Base-by-base conservation (phyloP, 805 yeast species). In the Starmerella potacharoeniae region DNA sequence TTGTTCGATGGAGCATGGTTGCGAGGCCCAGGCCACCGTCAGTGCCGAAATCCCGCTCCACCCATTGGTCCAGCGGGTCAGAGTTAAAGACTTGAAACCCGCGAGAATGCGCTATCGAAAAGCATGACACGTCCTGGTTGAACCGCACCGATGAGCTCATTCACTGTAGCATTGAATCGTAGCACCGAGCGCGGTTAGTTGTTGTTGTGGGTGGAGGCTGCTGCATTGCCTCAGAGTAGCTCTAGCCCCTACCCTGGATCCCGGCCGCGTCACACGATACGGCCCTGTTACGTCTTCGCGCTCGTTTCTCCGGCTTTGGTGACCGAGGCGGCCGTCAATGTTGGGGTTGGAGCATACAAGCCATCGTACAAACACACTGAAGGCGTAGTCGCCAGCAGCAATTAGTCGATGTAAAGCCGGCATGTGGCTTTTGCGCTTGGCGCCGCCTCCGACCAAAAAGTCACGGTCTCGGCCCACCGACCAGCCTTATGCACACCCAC, bases 41-140 rank as follows among this genome's bases (percentile, higher is more conserved):
- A 14, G 53, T 28, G 28, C 63, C 64, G 51, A 69, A 69, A 51
- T 71, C 74, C 56, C 90, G 73, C 62, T 78, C 75, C 54, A 84
- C 90, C 58, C 89, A 73, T 57, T 80, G 69, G 57, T 84, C 93
- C 72, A 90, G 75, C 4, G 98, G 97, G 65, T 87, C 90, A 3
- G 95, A 78, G 65, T 84, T 86, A 73, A 81, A 91, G 11, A 91
- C 95, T 53, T 81, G 72, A 67, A 91, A 89, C 16, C 97, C 97
- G 37, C 50, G 53, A 14, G 56, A 31, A 39, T 56, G 83, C 52
- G 93, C 86, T 30, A 86, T 74, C 17, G 95, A 86, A 71, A 91
- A 89, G 68, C 97, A 91, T 39, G 88, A 83, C 64, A 82, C 85
- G 70, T 90, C 96, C 69, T 88, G 95, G 69, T 91, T 91, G 74